Evolutionary conservation across 768 basidiomycete genomes (phyloP), one percentile per base, ranked within the genome.

Genomic region (Auricularia cornea): DNA sequence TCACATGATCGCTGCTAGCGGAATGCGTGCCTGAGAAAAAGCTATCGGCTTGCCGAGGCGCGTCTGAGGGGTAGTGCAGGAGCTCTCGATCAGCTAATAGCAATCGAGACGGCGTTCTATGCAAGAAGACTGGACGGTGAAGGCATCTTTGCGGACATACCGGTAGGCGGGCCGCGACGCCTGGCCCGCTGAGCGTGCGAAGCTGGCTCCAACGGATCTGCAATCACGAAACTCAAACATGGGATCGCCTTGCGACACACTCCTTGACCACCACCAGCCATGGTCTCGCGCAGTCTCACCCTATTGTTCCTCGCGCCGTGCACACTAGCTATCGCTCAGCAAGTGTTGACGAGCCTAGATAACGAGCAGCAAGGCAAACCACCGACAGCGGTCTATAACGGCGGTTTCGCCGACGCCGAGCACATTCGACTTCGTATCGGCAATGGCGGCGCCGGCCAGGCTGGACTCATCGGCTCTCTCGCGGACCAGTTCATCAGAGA

Each of bases 371-470:
- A 57, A 11, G 30, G 54, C 26, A 28, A 8, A 10, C 54, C 30
- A 2, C 54, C 54, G 10, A 57, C 54, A 48, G 74, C 61, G 1
- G 70, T 76, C 12, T 83, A 83, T 65, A 71, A 79, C 41, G 82
- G 80, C 1, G 75, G 78, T 5, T 76, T 75, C 64, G 62, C 66
- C 16, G 66, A 69, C 4, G 69, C 74, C 10, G 70, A 66, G 23
- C 66, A 75, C 2, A 71, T 81, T n/a, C 70, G 72, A 23, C 65
- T 83, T 60, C 78, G 81, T 33, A 79, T 83, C 33, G 78, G 76
- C 4, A 82, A 80, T 64, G 82, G 82, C 12, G 80, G 80, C 26
- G 80, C 72, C n/a, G 83, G 83, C 0, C 82, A 83, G 66, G 78
- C 79, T 30, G 82, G 81, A 1, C 72, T 84, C 48, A 75, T 84